A percentile compares a stretch with the other conserved stretches of the same genome.
Conservation (phyloP, 768 basidiomycete genomes). For the Stropharia rugosoannulata region DNA sequence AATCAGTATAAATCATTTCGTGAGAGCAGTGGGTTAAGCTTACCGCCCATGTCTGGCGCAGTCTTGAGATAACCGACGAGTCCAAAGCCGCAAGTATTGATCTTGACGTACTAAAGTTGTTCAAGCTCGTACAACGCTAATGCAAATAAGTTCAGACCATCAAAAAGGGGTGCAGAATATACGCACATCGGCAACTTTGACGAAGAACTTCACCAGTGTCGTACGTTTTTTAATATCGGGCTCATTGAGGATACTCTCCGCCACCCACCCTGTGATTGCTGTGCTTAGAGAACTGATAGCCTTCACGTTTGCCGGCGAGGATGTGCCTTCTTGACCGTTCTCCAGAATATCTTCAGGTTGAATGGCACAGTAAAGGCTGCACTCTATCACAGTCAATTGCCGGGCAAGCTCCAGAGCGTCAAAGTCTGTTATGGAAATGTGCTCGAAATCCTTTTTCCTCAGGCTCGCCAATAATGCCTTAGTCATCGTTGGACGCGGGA, state of each 20-base stretch:
- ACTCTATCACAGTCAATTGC: conserved; percentile 94
- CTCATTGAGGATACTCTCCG: conserved; percentile 91
- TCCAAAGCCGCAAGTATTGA: conserved; percentile 94
- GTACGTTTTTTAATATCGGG: conserved; percentile 85
- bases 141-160: conserved; percentile 1
- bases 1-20: conserved; percentile 4
- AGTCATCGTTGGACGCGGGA: conserved; percentile 86
- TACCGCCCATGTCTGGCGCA: conserved; percentile 93
- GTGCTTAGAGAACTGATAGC: conserved; percentile 89
- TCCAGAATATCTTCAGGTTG: conserved; percentile 87
- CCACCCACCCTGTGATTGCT: conserved; percentile 92
- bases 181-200: conserved; percentile 90
- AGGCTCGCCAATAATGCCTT: conserved; percentile 71
- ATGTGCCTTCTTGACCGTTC: conserved; percentile 69
- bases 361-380: conserved; percentile 81
- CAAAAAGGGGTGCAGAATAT: neutral
- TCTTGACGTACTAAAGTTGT: conserved; percentile 91
- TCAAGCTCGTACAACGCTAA: conserved; percentile 81
- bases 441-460: conserved; percentile 59
- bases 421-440: conserved; percentile 83
- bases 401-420: conserved; percentile 90
- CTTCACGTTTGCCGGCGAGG: conserved; percentile 69
- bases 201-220: conserved; percentile 81
- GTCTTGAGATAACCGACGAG: conserved; percentile 89
- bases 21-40: neutral